These are phyloP conservation scores for Epichloe sp. DNA, from an alignment of 2,329 filamentous ascomycete genomes.

Conservation along the genomic window DNA sequence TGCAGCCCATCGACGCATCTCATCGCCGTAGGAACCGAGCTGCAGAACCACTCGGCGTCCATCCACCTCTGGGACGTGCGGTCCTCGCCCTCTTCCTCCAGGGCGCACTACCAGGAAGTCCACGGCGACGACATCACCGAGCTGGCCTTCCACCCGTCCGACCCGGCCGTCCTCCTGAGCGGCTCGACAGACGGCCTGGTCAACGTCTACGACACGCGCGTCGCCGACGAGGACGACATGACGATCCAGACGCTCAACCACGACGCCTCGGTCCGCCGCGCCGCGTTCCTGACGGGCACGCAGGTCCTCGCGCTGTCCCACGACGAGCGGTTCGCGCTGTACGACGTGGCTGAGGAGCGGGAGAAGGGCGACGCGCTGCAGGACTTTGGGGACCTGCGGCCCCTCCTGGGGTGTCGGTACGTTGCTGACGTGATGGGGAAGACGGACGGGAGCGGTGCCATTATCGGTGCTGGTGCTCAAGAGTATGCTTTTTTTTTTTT, in stretches of 20 bases:
- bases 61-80: constrained; percentile 52
- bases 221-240: constrained; percentile 64
- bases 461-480: constrained; percentile 53
- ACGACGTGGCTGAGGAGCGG: constrained; percentile 52
- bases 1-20: constrained; percentile 42
- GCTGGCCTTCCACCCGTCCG: constrained; percentile 42
- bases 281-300: constrained; percentile 51
- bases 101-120: constrained; percentile 46
- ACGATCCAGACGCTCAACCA: constrained; percentile 70
- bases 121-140: constrained; percentile 58
- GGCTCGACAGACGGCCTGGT: constrained; percentile 71
- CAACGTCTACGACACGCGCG: constrained; percentile 59
- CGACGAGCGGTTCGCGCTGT: constrained; percentile 65
- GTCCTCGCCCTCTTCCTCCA: constrained; percentile 27
- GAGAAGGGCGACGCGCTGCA: constrained; percentile 41
- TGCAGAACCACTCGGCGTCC: constrained; percentile 48
- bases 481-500: constrained; percentile 35
- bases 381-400: constrained; percentile 57
- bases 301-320: constrained; percentile 63
- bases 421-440: constrained; percentile 53
- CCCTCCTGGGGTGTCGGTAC: constrained; percentile 57
- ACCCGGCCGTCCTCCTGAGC: constrained; percentile 52
- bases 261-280: constrained; percentile 58
- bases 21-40: constrained; percentile 61
- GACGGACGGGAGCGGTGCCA: constrained; percentile 41